Evolutionary conservation across 2,329 filamentous ascomycete genomes (phyloP).

Genomic region (Beauveria asiatica): DNA sequence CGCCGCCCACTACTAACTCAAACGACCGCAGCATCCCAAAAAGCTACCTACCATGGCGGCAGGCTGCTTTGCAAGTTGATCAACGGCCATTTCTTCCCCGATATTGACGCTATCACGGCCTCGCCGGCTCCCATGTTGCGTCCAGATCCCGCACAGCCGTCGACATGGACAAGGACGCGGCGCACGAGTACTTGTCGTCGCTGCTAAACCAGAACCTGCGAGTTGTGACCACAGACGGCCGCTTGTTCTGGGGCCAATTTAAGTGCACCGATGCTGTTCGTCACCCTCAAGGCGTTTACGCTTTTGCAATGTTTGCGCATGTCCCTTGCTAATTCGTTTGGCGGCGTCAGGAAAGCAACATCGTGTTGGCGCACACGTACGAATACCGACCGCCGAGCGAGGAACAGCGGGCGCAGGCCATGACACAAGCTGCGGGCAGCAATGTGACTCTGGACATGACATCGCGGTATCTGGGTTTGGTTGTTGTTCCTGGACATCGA

Average conservation of each 20-base stretch:
- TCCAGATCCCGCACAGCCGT: not conserved
- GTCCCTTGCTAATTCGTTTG: constrained; percentile 14
- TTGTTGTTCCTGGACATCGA: constrained; percentile 81
- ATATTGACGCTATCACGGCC: not conserved
- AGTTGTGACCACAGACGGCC: constrained; percentile 70
- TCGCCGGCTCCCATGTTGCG: not conserved
- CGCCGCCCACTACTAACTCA: not conserved
- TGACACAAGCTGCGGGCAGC: constrained; percentile 25
- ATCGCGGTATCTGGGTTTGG: constrained; percentile 77
- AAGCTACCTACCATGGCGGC: not conserved
- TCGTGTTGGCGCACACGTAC: constrained; percentile 77
- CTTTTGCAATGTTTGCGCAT: not conserved
- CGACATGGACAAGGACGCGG: constrained; percentile 42
- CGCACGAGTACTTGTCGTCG: constrained; percentile 48
- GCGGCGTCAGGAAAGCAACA: constrained; percentile 63
- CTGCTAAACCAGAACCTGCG: constrained; percentile 73
- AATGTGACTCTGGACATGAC: constrained; percentile 62
- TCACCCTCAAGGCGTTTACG: not conserved
- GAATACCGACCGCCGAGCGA: constrained; percentile 75
- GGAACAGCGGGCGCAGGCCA: constrained; percentile 33
- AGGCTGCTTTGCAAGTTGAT: not conserved
- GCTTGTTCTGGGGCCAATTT: constrained; percentile 83
- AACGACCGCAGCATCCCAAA: not conserved
- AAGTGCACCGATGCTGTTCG: constrained; percentile 89
- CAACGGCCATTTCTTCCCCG: not conserved